Conservation (phyloP, 2,329 filamentous ascomycete species). For the Venturia asperata region DNA sequence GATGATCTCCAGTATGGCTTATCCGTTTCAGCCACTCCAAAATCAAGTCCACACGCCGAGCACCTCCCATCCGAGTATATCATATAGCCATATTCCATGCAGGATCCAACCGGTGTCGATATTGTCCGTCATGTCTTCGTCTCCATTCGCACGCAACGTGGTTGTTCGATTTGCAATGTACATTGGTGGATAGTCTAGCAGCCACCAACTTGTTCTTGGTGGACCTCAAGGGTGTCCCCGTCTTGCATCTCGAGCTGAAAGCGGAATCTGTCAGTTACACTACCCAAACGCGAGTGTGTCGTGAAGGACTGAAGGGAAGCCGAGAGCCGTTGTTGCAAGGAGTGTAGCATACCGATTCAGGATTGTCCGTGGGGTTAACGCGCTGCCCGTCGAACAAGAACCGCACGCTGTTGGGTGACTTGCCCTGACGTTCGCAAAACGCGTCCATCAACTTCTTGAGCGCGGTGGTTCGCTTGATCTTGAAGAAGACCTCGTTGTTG, state of each 20-base stretch:
- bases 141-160: neutral
- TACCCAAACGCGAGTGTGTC: neutral
- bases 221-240: slow-evolving; percentile 91
- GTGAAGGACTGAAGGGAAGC: neutral
- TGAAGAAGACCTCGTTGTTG: slow-evolving; percentile 99
- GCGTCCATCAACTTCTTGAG: slow-evolving; percentile 98
- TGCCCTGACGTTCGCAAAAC: slow-evolving; percentile 94
- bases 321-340: neutral
- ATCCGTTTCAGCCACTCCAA: neutral
- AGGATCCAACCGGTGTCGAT: slow-evolving; percentile 1
- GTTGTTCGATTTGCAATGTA: neutral
- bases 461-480: slow-evolving; percentile 95
- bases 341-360: slow-evolving; percentile 67
- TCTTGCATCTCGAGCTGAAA: slow-evolving; percentile 86
- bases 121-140: neutral
- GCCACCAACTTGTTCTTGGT: slow-evolving; percentile 95
- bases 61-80: neutral
- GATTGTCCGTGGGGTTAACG: slow-evolving; percentile 81
- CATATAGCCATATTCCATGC: neutral
- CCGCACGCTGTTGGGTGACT: slow-evolving; percentile 73
- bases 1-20: neutral
- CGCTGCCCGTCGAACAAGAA: slow-evolving; percentile 96
- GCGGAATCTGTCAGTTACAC: neutral
- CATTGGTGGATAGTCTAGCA: neutral
- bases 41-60: slow-evolving; percentile 1